A percentile compares a stretch with the other conserved stretches of the same genome.
These are phyloP conservation scores for Backusella circina DNA, from an alignment of 192 early-diverging fungal genomes.

Conservation along the genomic window DNA sequence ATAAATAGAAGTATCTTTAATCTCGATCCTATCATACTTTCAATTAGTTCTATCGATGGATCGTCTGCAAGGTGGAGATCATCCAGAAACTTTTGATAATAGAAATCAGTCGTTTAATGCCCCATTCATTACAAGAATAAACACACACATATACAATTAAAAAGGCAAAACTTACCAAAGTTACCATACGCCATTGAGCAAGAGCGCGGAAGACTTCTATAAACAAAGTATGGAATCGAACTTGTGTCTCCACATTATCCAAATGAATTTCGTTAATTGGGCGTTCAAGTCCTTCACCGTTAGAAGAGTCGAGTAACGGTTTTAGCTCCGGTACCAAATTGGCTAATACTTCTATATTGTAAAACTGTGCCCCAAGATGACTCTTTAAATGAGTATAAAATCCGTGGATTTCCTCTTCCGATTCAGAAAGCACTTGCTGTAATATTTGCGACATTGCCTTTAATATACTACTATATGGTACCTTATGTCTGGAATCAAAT, in stretches of 20 bases:
- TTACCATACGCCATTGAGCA: constrained; percentile 25
- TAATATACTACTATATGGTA: constrained; percentile 27
- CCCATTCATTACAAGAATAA: neutral
- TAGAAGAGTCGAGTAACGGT: constrained; percentile 3
- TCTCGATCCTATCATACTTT: constrained; percentile 16
- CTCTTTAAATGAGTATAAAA: constrained; percentile 15
- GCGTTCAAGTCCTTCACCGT: neutral
- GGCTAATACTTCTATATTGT: constrained; percentile 12
- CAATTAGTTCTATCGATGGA: constrained; percentile 26
- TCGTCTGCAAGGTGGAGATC: constrained; percentile 34
- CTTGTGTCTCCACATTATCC: constrained; percentile 15
- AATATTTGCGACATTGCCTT: constrained; percentile 30
- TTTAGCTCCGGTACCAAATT: constrained; percentile 28
- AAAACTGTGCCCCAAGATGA: constrained; percentile 12
- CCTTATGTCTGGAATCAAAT: constrained; percentile 25
- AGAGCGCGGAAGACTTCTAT: constrained; percentile 25
- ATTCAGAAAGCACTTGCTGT: constrained; percentile 31
- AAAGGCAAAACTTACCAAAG: constrained; percentile 14
- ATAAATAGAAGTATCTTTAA: constrained; percentile 23
- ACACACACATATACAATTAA: neutral
- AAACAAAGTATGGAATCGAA: constrained; percentile 25
- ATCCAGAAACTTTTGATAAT: constrained; percentile 23
- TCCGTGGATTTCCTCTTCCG: constrained; percentile 18
- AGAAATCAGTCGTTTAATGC: neutral
- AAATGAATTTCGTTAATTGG: neutral